Evolutionary conservation across 2,329 filamentous ascomycete genomes (phyloP), one percentile per base, ranked within the genome.

Genomic region (Madurella fahalii): DNA sequence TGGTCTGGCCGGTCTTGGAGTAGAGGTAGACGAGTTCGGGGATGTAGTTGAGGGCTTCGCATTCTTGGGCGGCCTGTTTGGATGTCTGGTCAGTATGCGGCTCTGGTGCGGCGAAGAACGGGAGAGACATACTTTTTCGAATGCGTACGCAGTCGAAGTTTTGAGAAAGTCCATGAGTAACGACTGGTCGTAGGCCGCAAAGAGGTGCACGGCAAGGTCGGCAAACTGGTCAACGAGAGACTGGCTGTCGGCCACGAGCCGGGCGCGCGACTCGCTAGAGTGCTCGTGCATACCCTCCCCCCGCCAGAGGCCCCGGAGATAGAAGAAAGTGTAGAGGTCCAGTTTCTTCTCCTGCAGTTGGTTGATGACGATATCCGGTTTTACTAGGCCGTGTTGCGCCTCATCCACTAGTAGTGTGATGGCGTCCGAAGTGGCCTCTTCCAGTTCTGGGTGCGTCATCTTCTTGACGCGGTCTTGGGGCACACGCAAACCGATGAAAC

Each of bases 1-100:
- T 95, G 63, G 90, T 94, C 69, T 96, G 86, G 0, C 94, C 94
- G 0, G 91, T 97, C 69, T 96, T 96, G 57, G 91, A 95, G 64
- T 97, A 87, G 1, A 99, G 82, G 66, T 94, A 94, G 13, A 99
- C 93, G n/a, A 97, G 81, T 68, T 99, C 94, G 39, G 90, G 88
- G 46, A 95, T 88, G 70, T 89, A 97, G 61, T 87, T 84, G 61
- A 83, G 81, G 13, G 78, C 74, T 70, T 97, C 91, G 67, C 94
- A 99, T 64, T 95, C 84, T 79, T 75, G 81, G 59, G 73, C 88
- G 69, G 73, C 90, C 83, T 79, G 69, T 2, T 1, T 37, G 1
- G 1, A 12, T 9, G 5, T n/a, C 34, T 11, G 34, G 47, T 68
- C 44, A 66, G 62, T 31, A 46, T 37, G 4, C 34, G 34, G 9